phyloP scores from a whole-genome alignment of 805 yeast genomes.

The Saccharomyces eubayanus region DNA sequence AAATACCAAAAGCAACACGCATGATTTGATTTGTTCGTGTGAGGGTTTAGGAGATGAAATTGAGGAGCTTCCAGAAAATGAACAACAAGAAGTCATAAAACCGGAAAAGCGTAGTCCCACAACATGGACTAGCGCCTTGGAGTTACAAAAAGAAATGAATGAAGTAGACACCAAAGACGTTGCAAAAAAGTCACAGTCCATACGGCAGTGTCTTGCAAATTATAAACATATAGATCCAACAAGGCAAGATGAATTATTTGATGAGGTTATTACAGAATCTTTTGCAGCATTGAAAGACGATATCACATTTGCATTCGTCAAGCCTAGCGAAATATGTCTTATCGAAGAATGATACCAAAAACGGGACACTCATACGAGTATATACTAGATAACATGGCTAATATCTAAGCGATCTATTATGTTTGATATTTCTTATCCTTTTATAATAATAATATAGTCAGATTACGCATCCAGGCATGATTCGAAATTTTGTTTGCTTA shows the following conservation, averaged over 20 bases:
- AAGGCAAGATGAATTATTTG: conserved; percentile 7
- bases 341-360: background rate
- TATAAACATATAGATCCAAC: conserved; percentile 57
- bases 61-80: conserved; percentile 12
- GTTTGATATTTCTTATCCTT: background rate
- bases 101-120: background rate
- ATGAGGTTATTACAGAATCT: conserved; percentile 14
- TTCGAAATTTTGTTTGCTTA: background rate
- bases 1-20: conserved; percentile 57
- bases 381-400: background rate
- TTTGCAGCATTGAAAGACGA: conserved; percentile 8
- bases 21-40: conserved; percentile 66
- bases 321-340: conserved; percentile 10
- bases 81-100: background rate
- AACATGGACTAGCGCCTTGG: conserved; percentile 54
- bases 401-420: background rate
- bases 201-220: conserved; percentile 51
- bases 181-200: conserved; percentile 34
- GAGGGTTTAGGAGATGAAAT: conserved; percentile 42
- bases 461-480: background rate
- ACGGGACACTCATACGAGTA: background rate
- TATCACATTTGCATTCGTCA: conserved; percentile 24
- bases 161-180: conserved; percentile 14
- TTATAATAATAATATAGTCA: background rate
- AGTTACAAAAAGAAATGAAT: conserved; percentile 25